Base-by-base conservation (phyloP, 2,329 filamentous ascomycete genomes). In the Aspergillus viridinutans region DNA sequence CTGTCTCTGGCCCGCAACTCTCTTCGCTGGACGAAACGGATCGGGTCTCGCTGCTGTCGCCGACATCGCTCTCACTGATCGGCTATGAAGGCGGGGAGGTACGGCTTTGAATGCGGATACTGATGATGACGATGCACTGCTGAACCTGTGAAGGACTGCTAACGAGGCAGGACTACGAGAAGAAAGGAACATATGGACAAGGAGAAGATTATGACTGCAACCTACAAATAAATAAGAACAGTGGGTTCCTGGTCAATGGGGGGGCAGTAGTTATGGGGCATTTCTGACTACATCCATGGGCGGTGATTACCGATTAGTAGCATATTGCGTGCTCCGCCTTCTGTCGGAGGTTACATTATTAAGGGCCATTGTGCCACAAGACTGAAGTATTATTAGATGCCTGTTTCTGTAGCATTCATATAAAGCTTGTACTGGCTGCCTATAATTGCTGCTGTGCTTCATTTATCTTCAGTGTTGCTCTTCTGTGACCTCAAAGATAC, bases 1-100 rank as follows among this genome's bases (percentile, higher is more conserved):
- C 64, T 80, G 78, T 57, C 76, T 74, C 62, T 81, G 78, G 35
- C 77, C 77, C 38, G 78, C 78, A 48, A 81, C 78, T 64, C 79
- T 72, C 58, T 69, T 70, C 28, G 79, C 79, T 40, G 79, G 79
- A 26, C 70, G 70, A 61, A 80, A 81, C 21, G 73, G 74, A 57
- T 77, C 74, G 29, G 69, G 61, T 61, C 69, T 69, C 54, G 68
- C 57, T 61, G 71, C 59, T 52, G 72, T 75, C 52, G 71, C 69
- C 52, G 74, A 74, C 74, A 77, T 77, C 59, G 68, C 58, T 70
- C 73, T 71, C 56, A 60, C 59, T 60, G 57, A 58, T 59, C 55
- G 58, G 59, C 40, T 45, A 43, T 60, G 49, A 56, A 60, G 49
- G 58, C 59, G 66, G 63, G 64, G 67, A 59, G 58, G 43, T 10